Evolutionary conservation across 2,329 filamentous ascomycete genomes (phyloP), one percentile per base, ranked within the genome.

Genomic region (Aspergillus fumigatus): DNA sequence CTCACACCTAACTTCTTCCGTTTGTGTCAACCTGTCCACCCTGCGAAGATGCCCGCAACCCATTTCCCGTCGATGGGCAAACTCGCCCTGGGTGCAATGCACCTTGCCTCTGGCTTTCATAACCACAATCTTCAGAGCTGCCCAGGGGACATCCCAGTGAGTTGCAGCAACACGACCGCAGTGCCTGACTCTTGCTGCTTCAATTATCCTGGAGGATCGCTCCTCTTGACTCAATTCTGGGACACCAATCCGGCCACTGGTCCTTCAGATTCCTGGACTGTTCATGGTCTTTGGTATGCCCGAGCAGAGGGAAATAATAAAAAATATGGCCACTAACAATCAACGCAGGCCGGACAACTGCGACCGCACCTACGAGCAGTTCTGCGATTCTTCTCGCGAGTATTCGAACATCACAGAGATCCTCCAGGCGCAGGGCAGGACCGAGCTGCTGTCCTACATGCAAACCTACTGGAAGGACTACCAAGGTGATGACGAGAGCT

Each of bases 211-310:
- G 83, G 83, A 38, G 83, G 83, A 23, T 76, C 82, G 50, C 68
- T 86, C 29, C 73, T 85, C 14, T 77, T 79, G 69, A 85, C 83
- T 9, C 83, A 85, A 58, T 85, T 85, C 69, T 86, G 83, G 83
- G 83, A 85, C 63, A 79, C 79, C 0, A 64, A 79, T 51, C 83
- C 82, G 2, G 70, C 77, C 0, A 81, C 79, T 0, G 83, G 83
- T 0, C 83, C 82, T 1, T 69, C 70, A 4, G 76, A 84, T 61
- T 80, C 78, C 17, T 85, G 82, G 82, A 84, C 82, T 1, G 75
- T 85, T 11, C 82, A 85, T 62, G 82, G 82, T 7, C 71, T 84
- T 8, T 82, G 81, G 80, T 81, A 69, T 41, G 73, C 59, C 19
- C 2, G 6, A 23, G 19, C 19, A 25, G 19, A 47, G 14, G 11